Base-by-base conservation (phyloP, 352 stramenopile genomes). In the Aphanomyces stellatus region DNA sequence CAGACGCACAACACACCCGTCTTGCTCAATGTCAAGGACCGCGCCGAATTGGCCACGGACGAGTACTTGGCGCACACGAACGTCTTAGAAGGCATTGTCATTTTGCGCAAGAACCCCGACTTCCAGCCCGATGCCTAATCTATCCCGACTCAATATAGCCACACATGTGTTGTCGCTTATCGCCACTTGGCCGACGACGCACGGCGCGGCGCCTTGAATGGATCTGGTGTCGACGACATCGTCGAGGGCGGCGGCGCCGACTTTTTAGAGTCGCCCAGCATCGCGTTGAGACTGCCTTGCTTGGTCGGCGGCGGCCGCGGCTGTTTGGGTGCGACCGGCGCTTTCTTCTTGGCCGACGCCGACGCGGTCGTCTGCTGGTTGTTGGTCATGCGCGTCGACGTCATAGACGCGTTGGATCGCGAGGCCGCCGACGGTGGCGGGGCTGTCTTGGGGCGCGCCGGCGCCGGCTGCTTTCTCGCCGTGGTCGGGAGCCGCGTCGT, bases 1-100 rank as follows among this genome's bases (percentile, higher is more conserved):
- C 97, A 99, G 75, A 99, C 97, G 46, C 97, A 99, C 79, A 99
- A 94, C 61, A 99, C 97, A 35, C 97, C 97, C 43, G 97, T 99
- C 55, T 80, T 99, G 71, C 82, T 99, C 40, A 97, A 95, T 66
- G 85, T 97, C 33, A 97, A 97, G 74, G 97, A 99, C 75, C 91
- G 97, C 62, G 97, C 97, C 37, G 97, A 99, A 78, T 82, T 99
- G 17, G 97, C 96, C 51, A 98, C 96, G 22, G 95, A 98, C 65
- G 96, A 99, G 74, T 98, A 98, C 71, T 74, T 98, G 35, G 87
- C 92, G 35, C 86, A 98, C 40, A 95, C 93, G 64, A 97, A 90
- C 71, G 91, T 99, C 68, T 83, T 99, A 73, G 97, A 99, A 86
- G 97, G 96, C 63, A 88, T 99, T 65, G 96, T 99, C 55, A 98